A percentile compares a stretch with the other conserved stretches of the same genome.
These are phyloP conservation scores for Gamarada debralockiae DNA, from an alignment of 495 filamentous ascomycete genomes.

Conservation along the genomic window DNA sequence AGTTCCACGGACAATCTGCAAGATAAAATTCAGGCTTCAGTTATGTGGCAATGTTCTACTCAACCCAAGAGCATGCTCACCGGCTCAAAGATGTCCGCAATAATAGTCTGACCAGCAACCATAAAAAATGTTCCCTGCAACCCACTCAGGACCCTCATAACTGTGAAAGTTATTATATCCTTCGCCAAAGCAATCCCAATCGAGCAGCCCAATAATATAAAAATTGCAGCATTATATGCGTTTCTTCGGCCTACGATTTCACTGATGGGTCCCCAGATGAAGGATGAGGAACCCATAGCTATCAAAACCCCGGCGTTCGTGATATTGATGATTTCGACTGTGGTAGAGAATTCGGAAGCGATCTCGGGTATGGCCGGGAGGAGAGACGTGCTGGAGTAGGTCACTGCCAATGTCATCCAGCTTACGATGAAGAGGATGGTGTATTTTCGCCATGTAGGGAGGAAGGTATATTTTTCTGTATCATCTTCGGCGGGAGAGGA, in stretches of 20 bases:
- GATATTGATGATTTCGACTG: conserved; percentile 58
- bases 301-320: conserved; percentile 63
- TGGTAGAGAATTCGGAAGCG: conserved; percentile 53
- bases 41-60: neutral
- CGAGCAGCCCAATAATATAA: conserved; percentile 56
- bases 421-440: conserved; percentile 3
- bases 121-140: conserved; percentile 67
- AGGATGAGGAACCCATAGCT: conserved; percentile 62
- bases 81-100: conserved; percentile 57
- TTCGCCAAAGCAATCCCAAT: conserved; percentile 61
- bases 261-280: conserved; percentile 62
- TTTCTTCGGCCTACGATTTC: conserved; percentile 37
- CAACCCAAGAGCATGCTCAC: neutral
- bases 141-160: conserved; percentile 61
- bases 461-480: neutral
- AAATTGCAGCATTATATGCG: conserved; percentile 38
- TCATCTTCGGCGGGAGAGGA: neutral
- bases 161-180: conserved; percentile 58
- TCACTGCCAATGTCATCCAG: neutral
- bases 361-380: conserved; percentile 63
- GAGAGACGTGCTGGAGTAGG: conserved; percentile 55
- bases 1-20: conserved; percentile 54
- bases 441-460: conserved; percentile 2
- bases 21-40: neutral
- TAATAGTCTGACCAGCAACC: conserved; percentile 56